Evolutionary conservation across 225 moss, liverwort and hornwort genomes (phyloP), one percentile per base, ranked within the genome.

Genomic region (Rhytidiadelphus loreus): DNA sequence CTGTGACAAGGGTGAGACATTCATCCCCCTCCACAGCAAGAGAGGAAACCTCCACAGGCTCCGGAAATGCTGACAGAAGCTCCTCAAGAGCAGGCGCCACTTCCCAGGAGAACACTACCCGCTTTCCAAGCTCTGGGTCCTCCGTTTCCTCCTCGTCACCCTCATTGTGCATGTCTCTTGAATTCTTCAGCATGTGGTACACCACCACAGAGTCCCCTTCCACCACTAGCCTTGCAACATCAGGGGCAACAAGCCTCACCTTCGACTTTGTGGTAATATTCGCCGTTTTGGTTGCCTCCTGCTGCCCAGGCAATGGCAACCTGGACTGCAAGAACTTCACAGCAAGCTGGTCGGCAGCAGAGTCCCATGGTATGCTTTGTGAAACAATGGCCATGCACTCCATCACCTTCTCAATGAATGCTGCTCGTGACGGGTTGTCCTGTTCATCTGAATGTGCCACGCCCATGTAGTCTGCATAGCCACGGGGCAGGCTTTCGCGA

Each of bases 361-460:
- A 97, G 90, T 98, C 98, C 98, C 98, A 98, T 12, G 98, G 98
- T 24, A 96, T 96, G 83, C 97, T 96, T 56, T 96, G 93, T 4
- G 95, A 95, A 64, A 98, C 89, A 7, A 94, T 90, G 46, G 95
- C 94, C 98, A 98, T 97, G 91, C 97, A 96, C 81, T 97, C 88
- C 90, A 96, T 94, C 18, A 96, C 93, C 76, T 94, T 95, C 91
- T 96, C 96, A 37, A 96, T 82, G 86, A 96, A 98, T 19, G 94
- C 94, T 88, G 93, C 93, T 80, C 98, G 93, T 62, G 90, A 87
- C 5, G 96, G 90, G 65, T 97, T 94, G 29, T 93, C 92, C 80
- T 93, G 86, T 17, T 90, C 94, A n/a, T 98, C 98, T 19, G 96
- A 96, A 61, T 98, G 95, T 10, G 97, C 90, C 25, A 98, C 98